These are phyloP conservation scores for Aspergillus transmontanensis DNA, from an alignment of 2,329 filamentous ascomycete species.

Conservation along the genomic window DNA sequence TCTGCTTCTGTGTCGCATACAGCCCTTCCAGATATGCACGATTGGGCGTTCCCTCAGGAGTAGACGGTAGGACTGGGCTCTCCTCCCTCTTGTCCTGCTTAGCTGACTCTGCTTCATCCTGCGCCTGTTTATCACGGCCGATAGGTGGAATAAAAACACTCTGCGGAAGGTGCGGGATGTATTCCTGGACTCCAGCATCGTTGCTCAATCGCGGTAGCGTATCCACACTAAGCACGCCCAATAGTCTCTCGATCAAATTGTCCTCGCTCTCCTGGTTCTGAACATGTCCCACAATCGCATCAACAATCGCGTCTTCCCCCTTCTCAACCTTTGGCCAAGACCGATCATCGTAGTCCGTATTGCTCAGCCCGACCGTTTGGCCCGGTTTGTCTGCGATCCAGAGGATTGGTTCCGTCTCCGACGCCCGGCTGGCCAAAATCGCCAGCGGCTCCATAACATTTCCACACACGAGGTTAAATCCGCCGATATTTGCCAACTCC, in stretches of 20 bases:
- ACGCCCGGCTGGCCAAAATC: constrained; percentile 61
- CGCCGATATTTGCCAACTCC: constrained; percentile 57
- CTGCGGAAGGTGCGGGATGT: constrained; percentile 56
- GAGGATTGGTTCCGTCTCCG: constrained; percentile 47
- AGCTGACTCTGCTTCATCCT: neutral
- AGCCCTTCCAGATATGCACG: constrained; percentile 46
- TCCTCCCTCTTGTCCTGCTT: constrained; percentile 3
- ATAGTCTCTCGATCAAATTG: constrained; percentile 51
- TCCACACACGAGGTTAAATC: constrained; percentile 62
- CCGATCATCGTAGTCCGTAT: constrained; percentile 58
- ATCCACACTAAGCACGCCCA: constrained; percentile 55
- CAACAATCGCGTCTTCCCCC: constrained; percentile 54
- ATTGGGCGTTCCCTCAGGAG: constrained; percentile 11
- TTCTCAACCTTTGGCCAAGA: constrained; percentile 61
- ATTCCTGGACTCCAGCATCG: constrained; percentile 53
- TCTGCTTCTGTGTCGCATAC: constrained; percentile 66
- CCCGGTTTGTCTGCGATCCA: constrained; percentile 49
- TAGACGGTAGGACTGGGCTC: constrained; percentile 17
- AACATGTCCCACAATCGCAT: constrained; percentile 49
- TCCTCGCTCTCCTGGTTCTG: constrained; percentile 43
- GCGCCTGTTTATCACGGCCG: constrained; percentile 41
- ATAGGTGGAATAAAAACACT: constrained; percentile 62
- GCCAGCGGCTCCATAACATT: constrained; percentile 53
- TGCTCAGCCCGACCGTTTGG: constrained; percentile 60
- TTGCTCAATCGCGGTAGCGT: constrained; percentile 54